A percentile compares a stretch with the other conserved stretches of the same genome.
Evolutionary conservation across 1,284 basidiomycete genomes (phyloP).

Genomic region (Cutaneotrichosporon sp.): DNA sequence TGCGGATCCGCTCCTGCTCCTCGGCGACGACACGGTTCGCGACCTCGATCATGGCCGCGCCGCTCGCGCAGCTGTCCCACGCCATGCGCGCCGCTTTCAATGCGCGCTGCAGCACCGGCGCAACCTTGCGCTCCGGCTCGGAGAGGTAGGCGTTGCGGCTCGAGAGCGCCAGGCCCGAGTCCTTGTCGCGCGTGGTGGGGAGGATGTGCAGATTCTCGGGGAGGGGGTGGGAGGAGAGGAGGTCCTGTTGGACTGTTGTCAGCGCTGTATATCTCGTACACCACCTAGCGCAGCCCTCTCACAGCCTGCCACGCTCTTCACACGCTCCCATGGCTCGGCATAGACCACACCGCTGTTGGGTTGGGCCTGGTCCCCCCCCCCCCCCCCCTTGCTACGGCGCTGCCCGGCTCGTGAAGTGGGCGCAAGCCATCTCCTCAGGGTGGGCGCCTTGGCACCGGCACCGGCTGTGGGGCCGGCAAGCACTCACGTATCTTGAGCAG

Average conservation of each 20-base stretch:
- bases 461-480: not conserved
- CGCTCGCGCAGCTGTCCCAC: conserved; percentile 62
- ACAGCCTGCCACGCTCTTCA: too few relatives aligned
- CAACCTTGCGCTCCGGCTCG: conserved; percentile 63
- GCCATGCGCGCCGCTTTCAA: conserved; percentile 61
- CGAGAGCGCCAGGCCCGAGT: conserved; percentile 75
- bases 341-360: too few relatives aligned
- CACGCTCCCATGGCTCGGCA: too few relatives aligned
- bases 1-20: conserved; percentile 53
- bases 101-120: conserved; percentile 72
- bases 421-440: not conserved
- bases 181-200: conserved; percentile 69
- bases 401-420: not conserved
- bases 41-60: conserved; percentile 60
- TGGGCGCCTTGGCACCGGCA: not conserved
- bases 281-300: too few relatives aligned
- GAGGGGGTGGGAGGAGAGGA: conserved; percentile 75
- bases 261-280: not conserved
- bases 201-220: conserved; percentile 73
- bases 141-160: conserved; percentile 88
- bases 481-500: conserved; percentile 69
- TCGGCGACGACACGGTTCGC: conserved; percentile 35
- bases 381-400: too few relatives aligned
- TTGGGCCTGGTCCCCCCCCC: too few relatives aligned
- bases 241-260: conserved; percentile 66